phyloP scores from a whole-genome alignment of 2,329 filamentous ascomycete genomes.

The Diaporthe aspalathi region DNA sequence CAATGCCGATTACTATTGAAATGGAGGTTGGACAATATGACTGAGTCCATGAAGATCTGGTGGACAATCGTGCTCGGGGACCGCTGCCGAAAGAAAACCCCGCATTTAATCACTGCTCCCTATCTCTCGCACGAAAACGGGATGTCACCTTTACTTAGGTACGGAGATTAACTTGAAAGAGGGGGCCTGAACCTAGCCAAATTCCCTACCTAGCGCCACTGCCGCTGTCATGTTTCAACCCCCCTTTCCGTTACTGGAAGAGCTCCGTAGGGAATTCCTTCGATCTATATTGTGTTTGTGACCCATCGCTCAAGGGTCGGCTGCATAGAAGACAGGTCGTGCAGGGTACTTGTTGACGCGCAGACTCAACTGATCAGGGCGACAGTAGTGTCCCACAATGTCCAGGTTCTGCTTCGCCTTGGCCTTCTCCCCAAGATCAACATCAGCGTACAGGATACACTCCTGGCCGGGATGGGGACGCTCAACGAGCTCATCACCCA shows the following conservation, averaged over 20 bases:
- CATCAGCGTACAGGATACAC: conserved; percentile 61
- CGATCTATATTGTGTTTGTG: too few relatives aligned
- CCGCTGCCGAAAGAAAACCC: neutral
- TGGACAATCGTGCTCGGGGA: neutral
- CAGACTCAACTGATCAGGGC: conserved; percentile 55
- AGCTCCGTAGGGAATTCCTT: too few relatives aligned
- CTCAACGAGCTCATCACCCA: conserved; percentile 51
- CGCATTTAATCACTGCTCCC: conserved; percentile 5
- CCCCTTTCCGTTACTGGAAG: too few relatives aligned
- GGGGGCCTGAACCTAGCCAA: neutral
- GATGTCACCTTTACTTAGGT: neutral
- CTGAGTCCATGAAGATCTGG: neutral
- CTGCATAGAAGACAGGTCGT: conserved; percentile 8
- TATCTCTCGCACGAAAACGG: neutral
- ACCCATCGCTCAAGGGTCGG: neutral
- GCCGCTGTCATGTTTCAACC: neutral
- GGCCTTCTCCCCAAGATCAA: conserved; percentile 59
- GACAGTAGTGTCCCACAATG: conserved; percentile 52
- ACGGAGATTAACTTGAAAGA: neutral
- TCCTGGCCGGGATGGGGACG: conserved; percentile 55
- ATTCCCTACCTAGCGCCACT: neutral
- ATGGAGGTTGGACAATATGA: too few relatives aligned
- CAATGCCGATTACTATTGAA: neutral
- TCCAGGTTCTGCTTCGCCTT: conserved; percentile 54
- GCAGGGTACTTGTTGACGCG: conserved; percentile 48